A percentile compares a stretch with the other conserved stretches of the same genome.
These are phyloP conservation scores for Saccharum officinarum DNA, from an alignment of 176 grass and related monocot species.

Conservation along the genomic window DNA sequence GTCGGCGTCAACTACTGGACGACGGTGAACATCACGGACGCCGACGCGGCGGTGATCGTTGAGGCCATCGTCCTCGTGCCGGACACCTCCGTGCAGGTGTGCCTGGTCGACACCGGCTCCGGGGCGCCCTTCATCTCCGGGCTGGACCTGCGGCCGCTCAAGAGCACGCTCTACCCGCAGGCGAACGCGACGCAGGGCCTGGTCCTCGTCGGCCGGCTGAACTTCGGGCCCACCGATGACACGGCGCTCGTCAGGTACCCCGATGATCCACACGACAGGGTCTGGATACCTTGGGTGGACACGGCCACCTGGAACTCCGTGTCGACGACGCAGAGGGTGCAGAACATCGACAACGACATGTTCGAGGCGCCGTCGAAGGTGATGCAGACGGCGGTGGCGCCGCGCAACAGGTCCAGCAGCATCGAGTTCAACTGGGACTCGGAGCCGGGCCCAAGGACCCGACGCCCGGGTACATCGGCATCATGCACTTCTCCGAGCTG, in stretches of 20 bases:
- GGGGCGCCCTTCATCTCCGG: conserved; percentile 62
- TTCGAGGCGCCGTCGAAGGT: conserved; percentile 47
- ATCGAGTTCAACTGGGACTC: conserved; percentile 25
- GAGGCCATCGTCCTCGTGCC: conserved; percentile 37
- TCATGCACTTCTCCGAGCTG: conserved; percentile 39
- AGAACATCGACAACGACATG: not conserved
- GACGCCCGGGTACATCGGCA: not conserved
- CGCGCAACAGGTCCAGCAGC: not conserved
- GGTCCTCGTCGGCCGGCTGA: conserved; percentile 5
- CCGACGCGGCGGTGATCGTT: rapidly evolving
- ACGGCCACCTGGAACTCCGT: not conserved
- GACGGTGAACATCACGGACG: conserved; percentile 25
- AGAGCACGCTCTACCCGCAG: conserved; percentile 13
- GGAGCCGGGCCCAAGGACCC: not conserved
- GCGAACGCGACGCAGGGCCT: conserved; percentile 31
- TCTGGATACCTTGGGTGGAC: not conserved
- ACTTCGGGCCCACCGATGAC: conserved; percentile 17
- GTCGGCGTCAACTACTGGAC: conserved; percentile 49
- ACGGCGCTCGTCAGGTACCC: conserved; percentile 26
- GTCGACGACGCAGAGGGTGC: not conserved
- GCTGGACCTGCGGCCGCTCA: conserved; percentile 48
- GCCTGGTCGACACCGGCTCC: conserved; percentile 43
- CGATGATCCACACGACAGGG: conserved; percentile 27
- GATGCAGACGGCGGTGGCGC: conserved; percentile 46
- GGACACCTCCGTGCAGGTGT: conserved; percentile 38